Evolutionary conservation across 805 yeast species (phyloP).

Genomic region (Kluyveromyces nonfermentans): DNA sequence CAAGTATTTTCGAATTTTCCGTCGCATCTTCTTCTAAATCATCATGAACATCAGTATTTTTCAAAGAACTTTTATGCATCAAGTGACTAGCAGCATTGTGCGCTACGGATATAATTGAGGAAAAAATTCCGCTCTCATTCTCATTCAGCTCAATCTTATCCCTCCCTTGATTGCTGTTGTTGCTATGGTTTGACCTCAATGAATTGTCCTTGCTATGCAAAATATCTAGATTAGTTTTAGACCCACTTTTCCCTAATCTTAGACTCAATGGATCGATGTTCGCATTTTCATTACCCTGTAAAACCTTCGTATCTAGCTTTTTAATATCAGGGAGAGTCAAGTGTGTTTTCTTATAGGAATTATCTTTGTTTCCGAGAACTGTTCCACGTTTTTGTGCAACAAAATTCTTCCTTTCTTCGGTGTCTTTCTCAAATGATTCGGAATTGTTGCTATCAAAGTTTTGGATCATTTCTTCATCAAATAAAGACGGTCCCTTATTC

Average conservation of each 20-base stretch:
- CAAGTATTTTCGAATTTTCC: not conserved
- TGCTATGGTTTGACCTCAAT: not conserved
- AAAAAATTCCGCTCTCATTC: conserved; percentile 30
- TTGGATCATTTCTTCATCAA: not conserved
- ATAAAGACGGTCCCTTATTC: not conserved
- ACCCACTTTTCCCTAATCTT: not conserved
- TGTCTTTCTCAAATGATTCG: not conserved
- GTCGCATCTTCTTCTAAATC: not conserved
- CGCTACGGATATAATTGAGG: conserved; percentile 38
- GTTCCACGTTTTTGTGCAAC: not conserved
- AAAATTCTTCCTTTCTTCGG: not conserved
- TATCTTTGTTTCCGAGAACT: not conserved
- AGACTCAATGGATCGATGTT: conserved; percentile 2
- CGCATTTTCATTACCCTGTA: not conserved
- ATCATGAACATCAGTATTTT: not conserved
- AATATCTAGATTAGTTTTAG: not conserved
- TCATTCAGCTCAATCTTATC: conserved; percentile 4
- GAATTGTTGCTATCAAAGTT: not conserved
- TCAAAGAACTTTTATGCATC: conserved; percentile 5
- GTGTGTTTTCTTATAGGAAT: not conserved
- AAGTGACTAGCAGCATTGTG: conserved; percentile 35
- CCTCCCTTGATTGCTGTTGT: not conserved
- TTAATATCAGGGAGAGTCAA: not conserved
- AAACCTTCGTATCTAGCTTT: not conserved
- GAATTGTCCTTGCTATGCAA: not conserved